A percentile compares a stretch with the other conserved stretches of the same genome.
phyloP scores from a whole-genome alignment of 371 early-diverging fungal genomes.

The Mortierella sp. region DNA sequence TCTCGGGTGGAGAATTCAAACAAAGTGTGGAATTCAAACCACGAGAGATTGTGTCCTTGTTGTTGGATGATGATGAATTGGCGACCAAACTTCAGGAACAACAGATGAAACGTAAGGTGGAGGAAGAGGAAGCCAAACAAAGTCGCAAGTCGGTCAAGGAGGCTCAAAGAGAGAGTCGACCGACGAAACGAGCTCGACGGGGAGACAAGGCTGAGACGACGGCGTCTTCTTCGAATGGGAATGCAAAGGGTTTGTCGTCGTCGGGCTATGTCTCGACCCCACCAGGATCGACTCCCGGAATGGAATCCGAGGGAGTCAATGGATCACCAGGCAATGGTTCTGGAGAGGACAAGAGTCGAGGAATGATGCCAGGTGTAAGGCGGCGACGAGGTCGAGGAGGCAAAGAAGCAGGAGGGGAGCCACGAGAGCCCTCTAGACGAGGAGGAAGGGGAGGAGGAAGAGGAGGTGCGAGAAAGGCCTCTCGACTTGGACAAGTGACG shows the following conservation, averaged over 20 bases:
- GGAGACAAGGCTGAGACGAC: slow-evolving; percentile 28
- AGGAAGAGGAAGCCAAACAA: slow-evolving; percentile 61
- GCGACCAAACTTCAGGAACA: slow-evolving; percentile 65
- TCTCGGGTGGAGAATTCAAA: slow-evolving; percentile 92
- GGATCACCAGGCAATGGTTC: too few species aligned
- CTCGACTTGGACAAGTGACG: too few species aligned
- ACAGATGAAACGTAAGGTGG: slow-evolving; percentile 69
- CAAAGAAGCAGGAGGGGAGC: too few species aligned
- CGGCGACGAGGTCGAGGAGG: too few species aligned
- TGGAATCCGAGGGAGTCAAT: neutral
- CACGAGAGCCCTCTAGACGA: too few species aligned
- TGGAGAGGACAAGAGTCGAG: too few species aligned
- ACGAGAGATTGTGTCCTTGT: slow-evolving; percentile 86
- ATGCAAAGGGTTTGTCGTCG: slow-evolving; percentile 29
- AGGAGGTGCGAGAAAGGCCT: too few species aligned
- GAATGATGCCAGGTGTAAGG: too few species aligned
- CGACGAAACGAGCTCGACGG: slow-evolving; percentile 57
- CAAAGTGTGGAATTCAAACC: slow-evolving; percentile 83
- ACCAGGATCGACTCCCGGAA: slow-evolving; percentile 48
- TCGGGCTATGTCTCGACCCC: slow-evolving; percentile 51
- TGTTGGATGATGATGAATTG: slow-evolving; percentile 83
- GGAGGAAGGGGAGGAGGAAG: too few species aligned
- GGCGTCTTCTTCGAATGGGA: neutral
- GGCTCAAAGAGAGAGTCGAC: slow-evolving; percentile 21
- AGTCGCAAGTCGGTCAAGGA: slow-evolving; percentile 29